Conservation (phyloP, 495 filamentous ascomycete species). For the Penicillium steckii region DNA sequence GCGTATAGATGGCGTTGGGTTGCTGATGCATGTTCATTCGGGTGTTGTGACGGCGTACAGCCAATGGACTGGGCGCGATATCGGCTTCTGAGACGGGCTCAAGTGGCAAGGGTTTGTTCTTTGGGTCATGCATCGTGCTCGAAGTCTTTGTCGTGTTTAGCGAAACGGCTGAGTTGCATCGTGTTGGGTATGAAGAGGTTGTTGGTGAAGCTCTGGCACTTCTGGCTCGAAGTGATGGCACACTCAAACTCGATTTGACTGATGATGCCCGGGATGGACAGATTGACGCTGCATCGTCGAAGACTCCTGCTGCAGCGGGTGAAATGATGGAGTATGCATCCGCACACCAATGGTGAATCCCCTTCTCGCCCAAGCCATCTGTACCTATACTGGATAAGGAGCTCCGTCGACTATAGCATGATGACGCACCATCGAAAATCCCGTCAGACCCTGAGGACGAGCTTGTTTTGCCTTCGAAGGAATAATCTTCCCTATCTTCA, state of each 20-base stretch:
- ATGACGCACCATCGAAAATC: conserved; percentile 29
- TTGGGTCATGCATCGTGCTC: conserved; percentile 18
- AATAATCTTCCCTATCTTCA: not conserved
- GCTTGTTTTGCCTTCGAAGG: not conserved
- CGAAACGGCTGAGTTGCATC: conserved; percentile 7
- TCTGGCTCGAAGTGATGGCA: not conserved
- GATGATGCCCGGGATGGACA: conserved; percentile 3
- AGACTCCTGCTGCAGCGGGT: conserved; percentile 40
- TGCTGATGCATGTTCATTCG: not conserved
- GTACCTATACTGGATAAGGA: conserved; percentile 32
- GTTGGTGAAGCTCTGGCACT: not conserved
- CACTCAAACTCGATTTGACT: not conserved
- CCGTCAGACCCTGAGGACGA: conserved; percentile 26
- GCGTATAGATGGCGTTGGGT: not conserved
- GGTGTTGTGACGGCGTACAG: conserved; percentile 17
- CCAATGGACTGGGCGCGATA: conserved; percentile 30
- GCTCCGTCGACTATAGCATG: conserved; percentile 36
- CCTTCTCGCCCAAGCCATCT: not conserved
- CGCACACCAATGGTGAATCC: conserved; percentile 12
- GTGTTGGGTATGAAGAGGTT: not conserved
- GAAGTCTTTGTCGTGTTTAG: conserved; percentile 19
- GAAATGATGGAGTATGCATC: conserved; percentile 38
- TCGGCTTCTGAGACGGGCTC: conserved; percentile 44
- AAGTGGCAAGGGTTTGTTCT: conserved; percentile 50
- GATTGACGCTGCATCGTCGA: conserved; percentile 32